phyloP scores from a whole-genome alignment of 2,329 filamentous ascomycete genomes.

The Scytalidium sp. region DNA sequence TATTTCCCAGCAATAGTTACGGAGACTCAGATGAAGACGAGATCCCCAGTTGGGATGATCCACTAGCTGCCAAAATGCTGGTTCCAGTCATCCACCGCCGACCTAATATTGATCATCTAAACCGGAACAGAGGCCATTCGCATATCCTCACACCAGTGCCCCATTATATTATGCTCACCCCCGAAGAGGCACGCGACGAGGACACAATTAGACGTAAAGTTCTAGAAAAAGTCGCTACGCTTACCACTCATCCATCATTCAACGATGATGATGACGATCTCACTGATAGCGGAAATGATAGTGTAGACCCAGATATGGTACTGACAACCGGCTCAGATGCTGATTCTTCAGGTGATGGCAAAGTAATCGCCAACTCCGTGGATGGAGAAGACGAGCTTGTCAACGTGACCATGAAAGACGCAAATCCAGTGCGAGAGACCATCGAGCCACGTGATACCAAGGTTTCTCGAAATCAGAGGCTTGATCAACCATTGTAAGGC shows the following conservation, averaged over 20 bases:
- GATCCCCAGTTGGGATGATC: conserved; percentile 52
- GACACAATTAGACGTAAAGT: conserved; percentile 79
- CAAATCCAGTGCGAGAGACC: conserved; percentile 23
- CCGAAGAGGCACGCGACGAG: conserved; percentile 65
- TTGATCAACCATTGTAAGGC: background rate
- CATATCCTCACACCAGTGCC: conserved; percentile 33
- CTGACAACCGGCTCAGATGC: conserved; percentile 61
- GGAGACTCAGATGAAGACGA: conserved; percentile 44
- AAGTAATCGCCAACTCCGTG: conserved; percentile 74
- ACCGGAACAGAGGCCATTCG: conserved; percentile 13
- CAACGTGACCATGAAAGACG: conserved; percentile 80
- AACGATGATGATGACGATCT: conserved; percentile 27
- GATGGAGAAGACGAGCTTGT: conserved; percentile 89
- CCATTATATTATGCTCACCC: conserved; percentile 72
- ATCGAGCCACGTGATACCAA: conserved; percentile 3
- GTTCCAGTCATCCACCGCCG: conserved; percentile 68
- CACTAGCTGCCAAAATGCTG: conserved; percentile 62
- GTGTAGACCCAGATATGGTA: conserved; percentile 65
- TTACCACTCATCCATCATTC: conserved; percentile 70
- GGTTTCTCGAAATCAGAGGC: background rate
- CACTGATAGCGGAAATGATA: conserved; percentile 46
- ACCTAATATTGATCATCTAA: conserved; percentile 27
- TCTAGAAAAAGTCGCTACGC: conserved; percentile 69
- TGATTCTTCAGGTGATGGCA: conserved; percentile 65
- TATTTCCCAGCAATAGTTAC: conserved; percentile 41